Evolutionary conservation across 305 asterid species (phyloP), one percentile per base, ranked within the genome.

Genomic region (Euphrasia arctica): DNA sequence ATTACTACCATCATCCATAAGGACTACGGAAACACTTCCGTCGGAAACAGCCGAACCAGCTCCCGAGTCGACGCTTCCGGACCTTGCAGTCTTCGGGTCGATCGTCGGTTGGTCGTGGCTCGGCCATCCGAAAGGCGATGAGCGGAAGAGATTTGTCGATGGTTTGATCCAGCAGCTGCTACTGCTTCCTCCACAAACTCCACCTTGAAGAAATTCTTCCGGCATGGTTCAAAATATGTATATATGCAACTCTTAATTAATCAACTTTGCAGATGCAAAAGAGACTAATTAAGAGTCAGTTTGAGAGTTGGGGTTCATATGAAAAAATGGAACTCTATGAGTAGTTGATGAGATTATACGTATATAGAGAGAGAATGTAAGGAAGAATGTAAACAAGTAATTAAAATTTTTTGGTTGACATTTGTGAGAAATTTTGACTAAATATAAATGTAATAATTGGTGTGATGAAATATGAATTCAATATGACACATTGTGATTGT

Each of bases 71-170:
- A 48, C 52, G 28, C 78, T 67, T 55, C 59, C 15, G 0, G 78
- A 63, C 63, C 67, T 67, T 13, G 79, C 13, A 1, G 79, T 32
- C n/a, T 66, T 68, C 47, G 27, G 10, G 75, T 47, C 78, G 8
- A 25, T 62, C 36, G 59, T 32, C 36, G 59, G 42, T 64, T 13
- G 41, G 68, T 60, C 67, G 15, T 65, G 70, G 50, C 57, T 76
- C 22, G 57, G 63, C 72, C 81, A 78, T 28, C 78, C 71, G 42
- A 80, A 78, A n/a, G 84, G 78, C 14, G 87, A 81, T 3, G 82
- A 74, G 39, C 48, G 56, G 58, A 78, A 71, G 66, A 72, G 77
- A 36, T 59, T 67, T 43, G 67, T 64, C 0, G 82, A 60, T 11
- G 84, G 51, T 4, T 58, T 32, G 27, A 42, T 74, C 80, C 82